Base-by-base conservation (phyloP, 192 early-diverging fungal genomes). In the Coemansia aciculifera region DNA sequence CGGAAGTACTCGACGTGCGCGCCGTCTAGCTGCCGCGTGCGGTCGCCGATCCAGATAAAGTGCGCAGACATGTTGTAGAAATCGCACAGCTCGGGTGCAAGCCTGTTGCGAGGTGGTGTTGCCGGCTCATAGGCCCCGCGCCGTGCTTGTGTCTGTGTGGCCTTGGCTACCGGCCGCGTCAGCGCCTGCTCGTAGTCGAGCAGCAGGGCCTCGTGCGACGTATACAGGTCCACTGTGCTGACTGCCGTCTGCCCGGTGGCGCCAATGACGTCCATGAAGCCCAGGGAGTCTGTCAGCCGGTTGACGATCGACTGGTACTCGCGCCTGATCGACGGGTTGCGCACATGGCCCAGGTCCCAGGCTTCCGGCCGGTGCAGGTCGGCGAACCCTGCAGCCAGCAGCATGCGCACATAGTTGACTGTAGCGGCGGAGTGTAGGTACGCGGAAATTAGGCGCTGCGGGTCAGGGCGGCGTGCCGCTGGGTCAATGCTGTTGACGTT, bases 391-490 rank as follows among this genome's bases (percentile, higher is more conserved):
- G 87, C 86, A 29, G 85, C 78, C 29, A 98, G 73, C 57, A 98
- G 86, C 11, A 94, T 75, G 36, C 97, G 89, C 17, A 98, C 89
- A 72, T 98, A 97, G 81, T 99, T 99, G 69, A 97, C 60, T 0
- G 96, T 99, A 0, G 96, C 92, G 8, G 95, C 94, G 34, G 97
- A 99, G 85, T 98, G 95, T 74, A 99, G 96, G 86, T 99, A 98
- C 17, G 95, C 95, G 17, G 88, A 87, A 64, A 97, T 72, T 39
- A 99, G 86, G n/a, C 96, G 85, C 68, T 96, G 89, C 49, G 97
- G 97, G 74, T 99, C 94, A 15, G 97, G 94, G 19, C 84, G 89
- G 49, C 97, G 89, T 57, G 95, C 90, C 32, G 66, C 75, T 17
- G 93, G 89, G 51, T 93, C 93, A 67, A 90, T 95, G 59, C 97